A percentile compares a stretch with the other conserved stretches of the same genome.
phyloP scores from a whole-genome alignment of 768 basidiomycete species.

The Mycena haematopus region DNA sequence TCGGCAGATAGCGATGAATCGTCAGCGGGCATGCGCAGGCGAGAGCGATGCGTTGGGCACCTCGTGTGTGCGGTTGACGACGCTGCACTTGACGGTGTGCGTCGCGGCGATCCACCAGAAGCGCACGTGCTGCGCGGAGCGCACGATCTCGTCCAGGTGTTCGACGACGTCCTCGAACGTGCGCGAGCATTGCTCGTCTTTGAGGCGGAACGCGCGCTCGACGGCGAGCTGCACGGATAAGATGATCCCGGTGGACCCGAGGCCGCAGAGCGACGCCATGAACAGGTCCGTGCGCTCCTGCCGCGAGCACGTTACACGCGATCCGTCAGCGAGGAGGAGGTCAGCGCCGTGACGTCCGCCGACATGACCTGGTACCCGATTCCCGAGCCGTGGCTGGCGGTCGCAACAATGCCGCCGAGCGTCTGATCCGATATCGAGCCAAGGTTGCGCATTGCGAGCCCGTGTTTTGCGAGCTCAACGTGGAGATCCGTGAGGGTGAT shows the following conservation, averaged over 20 bases:
- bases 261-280: slow-evolving; percentile 86
- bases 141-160: slow-evolving; percentile 59
- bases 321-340: slow-evolving; percentile 83
- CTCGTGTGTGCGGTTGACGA: slow-evolving; percentile 78
- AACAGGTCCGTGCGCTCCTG: slow-evolving; percentile 77
- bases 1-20: slow-evolving; percentile 37
- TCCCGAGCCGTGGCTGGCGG: slow-evolving; percentile 95
- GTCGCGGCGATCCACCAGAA: slow-evolving; percentile 95
- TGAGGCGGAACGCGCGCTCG: slow-evolving; percentile 82
- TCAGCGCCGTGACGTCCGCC: slow-evolving; percentile 75
- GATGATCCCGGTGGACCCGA: slow-evolving; percentile 91
- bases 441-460: slow-evolving; percentile 88
- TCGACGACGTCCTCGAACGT: slow-evolving; percentile 67
- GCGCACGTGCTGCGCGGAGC: slow-evolving; percentile 83
- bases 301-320: slow-evolving; percentile 71
- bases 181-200: slow-evolving; percentile 70
- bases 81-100: slow-evolving; percentile 73
- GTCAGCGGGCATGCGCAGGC: not conserved
- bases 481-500: slow-evolving; percentile 83
- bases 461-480: slow-evolving; percentile 62
- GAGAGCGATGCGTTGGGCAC: slow-evolving; percentile 47
- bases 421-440: slow-evolving; percentile 98
- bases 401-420: slow-evolving; percentile 89
- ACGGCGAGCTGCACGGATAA: slow-evolving; percentile 78
- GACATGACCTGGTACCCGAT: slow-evolving; percentile 81